These are phyloP conservation scores for Lactifluus subvellereus DNA, from an alignment of 768 basidiomycete genomes.

Conservation along the genomic window DNA sequence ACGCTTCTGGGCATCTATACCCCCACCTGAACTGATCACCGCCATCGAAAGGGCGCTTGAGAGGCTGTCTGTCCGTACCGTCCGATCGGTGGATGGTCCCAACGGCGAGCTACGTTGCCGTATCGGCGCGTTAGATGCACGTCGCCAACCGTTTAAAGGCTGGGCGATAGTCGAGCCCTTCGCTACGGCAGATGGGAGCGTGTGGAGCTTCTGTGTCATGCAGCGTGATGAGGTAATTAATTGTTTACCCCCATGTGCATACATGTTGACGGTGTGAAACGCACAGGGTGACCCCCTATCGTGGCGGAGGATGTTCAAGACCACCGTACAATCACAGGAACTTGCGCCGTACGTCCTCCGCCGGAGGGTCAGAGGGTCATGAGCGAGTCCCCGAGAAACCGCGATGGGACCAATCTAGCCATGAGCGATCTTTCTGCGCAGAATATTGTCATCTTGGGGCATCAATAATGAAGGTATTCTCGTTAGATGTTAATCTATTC, in stretches of 20 bases:
- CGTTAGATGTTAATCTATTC: neutral
- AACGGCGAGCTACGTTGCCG: slow-evolving; percentile 34
- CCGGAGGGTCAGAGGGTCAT: neutral
- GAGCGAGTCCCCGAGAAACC: neutral
- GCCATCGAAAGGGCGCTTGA: slow-evolving; percentile 53
- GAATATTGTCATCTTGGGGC: neutral
- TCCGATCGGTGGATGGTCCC: slow-evolving; percentile 10
- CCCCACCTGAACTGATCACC: slow-evolving; percentile 46
- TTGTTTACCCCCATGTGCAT: neutral
- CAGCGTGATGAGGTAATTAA: slow-evolving; percentile 55
- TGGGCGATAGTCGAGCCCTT: slow-evolving; percentile 70
- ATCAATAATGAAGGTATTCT: neutral
- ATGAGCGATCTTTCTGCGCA: neutral
- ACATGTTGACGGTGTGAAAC: neutral
- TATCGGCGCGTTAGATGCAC: slow-evolving; percentile 63
- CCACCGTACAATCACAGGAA: slow-evolving; percentile 43
- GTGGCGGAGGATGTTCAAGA: slow-evolving; percentile 74
- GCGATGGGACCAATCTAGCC: neutral
- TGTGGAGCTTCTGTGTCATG: slow-evolving; percentile 67
- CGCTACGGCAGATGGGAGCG: slow-evolving; percentile 35
- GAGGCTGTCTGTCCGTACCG: slow-evolving; percentile 34
- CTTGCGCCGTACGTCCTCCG: slow-evolving; percentile 55
- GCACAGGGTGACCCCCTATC: slow-evolving; percentile 68
- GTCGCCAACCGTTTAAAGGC: slow-evolving; percentile 64
- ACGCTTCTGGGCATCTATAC: slow-evolving; percentile 66